Percentiles rank a stretch among this genome's conserved stretches.
These are phyloP conservation scores for Draba incana DNA, from an alignment of 345 rosid species.

Conservation along the genomic window DNA sequence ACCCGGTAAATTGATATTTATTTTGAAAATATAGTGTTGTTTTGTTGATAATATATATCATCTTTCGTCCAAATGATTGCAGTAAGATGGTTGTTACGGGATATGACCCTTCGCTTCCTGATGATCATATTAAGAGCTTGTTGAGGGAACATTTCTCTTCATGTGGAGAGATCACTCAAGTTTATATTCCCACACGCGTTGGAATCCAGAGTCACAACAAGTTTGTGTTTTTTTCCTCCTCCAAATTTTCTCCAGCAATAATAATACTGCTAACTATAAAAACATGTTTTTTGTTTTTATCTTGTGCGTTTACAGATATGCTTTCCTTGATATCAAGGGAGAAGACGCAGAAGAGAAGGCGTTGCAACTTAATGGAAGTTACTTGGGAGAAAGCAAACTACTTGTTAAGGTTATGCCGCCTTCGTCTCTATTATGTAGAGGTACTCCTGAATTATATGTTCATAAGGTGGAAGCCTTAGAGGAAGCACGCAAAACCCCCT, in stretches of 20 bases:
- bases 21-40: background rate
- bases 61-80: background rate
- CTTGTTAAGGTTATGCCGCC: background rate
- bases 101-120: background rate
- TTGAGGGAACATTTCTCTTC: background rate
- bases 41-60: background rate
- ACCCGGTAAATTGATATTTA: too few species aligned
- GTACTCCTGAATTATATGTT: too few species aligned
- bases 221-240: background rate
- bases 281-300: background rate
- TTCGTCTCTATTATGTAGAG: too few species aligned
- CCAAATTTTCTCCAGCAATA: too few species aligned
- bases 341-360: background rate
- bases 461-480: too few species aligned
- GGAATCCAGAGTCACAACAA: too few species aligned
- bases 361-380: background rate
- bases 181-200: background rate
- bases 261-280: too few species aligned
- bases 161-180: background rate
- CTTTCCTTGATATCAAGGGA: background rate
- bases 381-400: background rate
- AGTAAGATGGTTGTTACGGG: background rate
- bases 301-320: background rate
- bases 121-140: background rate
- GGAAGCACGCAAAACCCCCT: too few species aligned